Percentiles rank a stretch among this genome's conserved stretches.
Conservation (phyloP, 192 early-diverging fungal genomes). For the Rhizophagus clarus region DNA sequence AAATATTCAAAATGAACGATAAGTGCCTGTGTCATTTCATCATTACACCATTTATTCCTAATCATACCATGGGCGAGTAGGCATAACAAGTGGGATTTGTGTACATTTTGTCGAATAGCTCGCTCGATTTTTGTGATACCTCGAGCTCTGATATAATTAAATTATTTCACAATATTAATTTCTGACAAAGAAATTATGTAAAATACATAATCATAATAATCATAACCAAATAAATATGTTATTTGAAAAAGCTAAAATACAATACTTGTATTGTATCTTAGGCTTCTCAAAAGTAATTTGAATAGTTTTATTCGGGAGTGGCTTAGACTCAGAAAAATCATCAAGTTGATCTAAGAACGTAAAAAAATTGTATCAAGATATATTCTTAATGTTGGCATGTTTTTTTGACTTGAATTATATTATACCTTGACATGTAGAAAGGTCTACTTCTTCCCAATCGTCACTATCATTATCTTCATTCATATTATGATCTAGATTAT, state of each 20-base stretch:
- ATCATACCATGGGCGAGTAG: slow-evolving; percentile 54
- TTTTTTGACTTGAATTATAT: neutral
- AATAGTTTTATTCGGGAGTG: slow-evolving; percentile 40
- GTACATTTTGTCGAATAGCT: slow-evolving; percentile 51
- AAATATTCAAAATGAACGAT: slow-evolving; percentile 26
- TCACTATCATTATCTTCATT: slow-evolving; percentile 39
- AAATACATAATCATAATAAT: neutral
- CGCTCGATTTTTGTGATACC: slow-evolving; percentile 57
- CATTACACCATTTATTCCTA: slow-evolving; percentile 63
- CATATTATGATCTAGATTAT: slow-evolving; percentile 6
- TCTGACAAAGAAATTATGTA: neutral
- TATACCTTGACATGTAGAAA: slow-evolving; percentile 27
- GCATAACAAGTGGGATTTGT: slow-evolving; percentile 63
- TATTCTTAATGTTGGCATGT: neutral
- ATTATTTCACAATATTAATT: neutral
- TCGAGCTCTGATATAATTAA: slow-evolving; percentile 33
- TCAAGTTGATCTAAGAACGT: neutral
- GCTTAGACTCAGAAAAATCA: neutral
- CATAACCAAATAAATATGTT: too few relatives aligned
- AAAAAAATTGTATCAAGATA: neutral
- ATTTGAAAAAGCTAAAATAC: neutral
- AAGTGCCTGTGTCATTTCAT: slow-evolving; percentile 44
- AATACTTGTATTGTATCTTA: slow-evolving; percentile 27
- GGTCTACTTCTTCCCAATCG: slow-evolving; percentile 51
- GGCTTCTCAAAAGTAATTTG: slow-evolving; percentile 38